Base-by-base conservation (phyloP, 177 flowering plant species). In the Tripterygium wilfordii region DNA sequence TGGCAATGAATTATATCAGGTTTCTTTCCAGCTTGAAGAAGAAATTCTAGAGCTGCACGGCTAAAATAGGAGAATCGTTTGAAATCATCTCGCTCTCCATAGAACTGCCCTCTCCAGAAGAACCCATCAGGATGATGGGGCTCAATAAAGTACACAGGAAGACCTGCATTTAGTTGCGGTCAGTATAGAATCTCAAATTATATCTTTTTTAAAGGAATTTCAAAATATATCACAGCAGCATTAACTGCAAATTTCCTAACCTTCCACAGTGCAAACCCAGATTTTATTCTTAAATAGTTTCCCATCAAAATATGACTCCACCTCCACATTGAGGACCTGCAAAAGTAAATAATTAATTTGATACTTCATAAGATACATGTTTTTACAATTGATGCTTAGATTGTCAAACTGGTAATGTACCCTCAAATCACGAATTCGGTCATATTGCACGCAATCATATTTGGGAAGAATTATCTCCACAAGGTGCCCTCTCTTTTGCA, bases 1-100 rank as follows among this genome's bases (percentile, higher is more conserved):
- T 92, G 98, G 67, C 98, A 92, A 53, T 92, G 98, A 31, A 92
- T 82, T 50, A 92, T 88, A 62, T 92, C 96, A 31, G 98, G 98
- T 60, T 72, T 80, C 71, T 92, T 92, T 64, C 91, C 98, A 72
- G 88, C 71, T 71, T 75, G 95, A 54, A 71, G 80, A 69, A 92
- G 69, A 63, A 92, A 70, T 61, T 92, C 95, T 52, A 92, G 94
- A 20, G 98, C 98, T 58, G 94, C 98, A 62, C 98, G 95, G 62
- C 98, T 85, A 54, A 92, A 92, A 73, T 51, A 92, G 39, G 96
- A 92, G 64, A 92, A 92, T 7, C 98, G 83, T 58, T 56, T 85
- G 70, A 92, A 92, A 63, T 92, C 98, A 67, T 92, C 98, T 42
- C 65, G 60, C 70, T 92, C 98, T 44, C 98, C 98, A 76, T 92